Conservation (phyloP, 2,329 filamentous ascomycete genomes). For the Neonectria coccinea region DNA sequence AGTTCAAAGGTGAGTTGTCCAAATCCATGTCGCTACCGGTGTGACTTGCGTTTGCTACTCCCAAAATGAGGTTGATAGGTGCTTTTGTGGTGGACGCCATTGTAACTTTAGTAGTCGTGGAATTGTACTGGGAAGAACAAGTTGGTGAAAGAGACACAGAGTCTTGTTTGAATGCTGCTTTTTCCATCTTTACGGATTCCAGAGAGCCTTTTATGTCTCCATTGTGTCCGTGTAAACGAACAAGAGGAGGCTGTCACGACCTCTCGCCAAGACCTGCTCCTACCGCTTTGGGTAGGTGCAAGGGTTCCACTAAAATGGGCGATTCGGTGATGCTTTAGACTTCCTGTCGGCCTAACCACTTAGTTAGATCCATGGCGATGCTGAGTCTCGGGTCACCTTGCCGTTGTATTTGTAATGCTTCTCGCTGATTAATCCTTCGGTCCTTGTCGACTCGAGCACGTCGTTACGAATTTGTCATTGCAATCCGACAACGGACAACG, state of each 20-base stretch:
- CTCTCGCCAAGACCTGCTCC: conserved; percentile 27
- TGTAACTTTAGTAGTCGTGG: background rate
- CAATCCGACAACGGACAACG: background rate
- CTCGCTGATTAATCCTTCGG: background rate
- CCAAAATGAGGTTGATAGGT: conserved; percentile 35
- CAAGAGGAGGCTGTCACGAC: background rate
- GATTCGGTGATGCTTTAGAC: background rate
- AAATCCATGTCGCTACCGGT: too few relatives aligned
- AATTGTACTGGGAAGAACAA: background rate
- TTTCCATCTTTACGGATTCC: background rate
- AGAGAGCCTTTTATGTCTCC: background rate
- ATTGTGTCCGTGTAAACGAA: background rate
- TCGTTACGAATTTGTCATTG: background rate
- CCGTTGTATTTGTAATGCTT: background rate
- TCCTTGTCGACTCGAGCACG: background rate
- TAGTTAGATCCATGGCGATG: background rate
- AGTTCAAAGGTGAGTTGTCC: fast-evolving
- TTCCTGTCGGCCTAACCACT: background rate
- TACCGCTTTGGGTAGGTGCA: conserved; percentile 24
- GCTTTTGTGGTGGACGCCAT: conserved; percentile 23
- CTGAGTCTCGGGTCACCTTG: background rate
- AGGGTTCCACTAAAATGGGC: background rate
- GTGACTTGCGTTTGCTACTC: conserved; percentile 29
- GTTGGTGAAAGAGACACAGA: background rate
- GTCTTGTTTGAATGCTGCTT: background rate